phyloP scores from a whole-genome alignment of 352 stramenopile species.

The Phytophthora palmivora region DNA sequence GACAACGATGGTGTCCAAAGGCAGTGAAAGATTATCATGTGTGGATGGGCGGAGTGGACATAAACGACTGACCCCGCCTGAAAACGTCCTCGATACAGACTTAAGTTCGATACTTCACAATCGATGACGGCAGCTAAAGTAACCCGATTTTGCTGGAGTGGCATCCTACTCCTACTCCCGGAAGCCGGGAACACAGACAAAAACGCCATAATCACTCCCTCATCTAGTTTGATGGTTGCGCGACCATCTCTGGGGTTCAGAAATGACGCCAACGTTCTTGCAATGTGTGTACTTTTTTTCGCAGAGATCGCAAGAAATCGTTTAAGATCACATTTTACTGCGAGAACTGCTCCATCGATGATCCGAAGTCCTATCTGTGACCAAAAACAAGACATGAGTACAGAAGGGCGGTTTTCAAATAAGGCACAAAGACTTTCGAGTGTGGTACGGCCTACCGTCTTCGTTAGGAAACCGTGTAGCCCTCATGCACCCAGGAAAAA shows the following conservation, averaged over 20 bases:
- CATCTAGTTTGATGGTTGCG: slow-evolving; percentile 1
- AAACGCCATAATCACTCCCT: background rate
- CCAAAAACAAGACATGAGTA: background rate
- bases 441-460: background rate
- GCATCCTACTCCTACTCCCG: background rate
- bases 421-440: background rate
- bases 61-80: background rate
- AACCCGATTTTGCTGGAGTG: background rate
- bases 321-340: background rate
- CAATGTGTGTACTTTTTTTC: background rate
- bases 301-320: background rate
- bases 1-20: slow-evolving; percentile 6
- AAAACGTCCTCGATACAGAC: slow-evolving; percentile 27
- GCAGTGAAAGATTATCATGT: slow-evolving; percentile 31
- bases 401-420: background rate
- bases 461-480: background rate
- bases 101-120: background rate
- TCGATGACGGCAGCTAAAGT: slow-evolving; percentile 2
- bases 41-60: slow-evolving; percentile 6
- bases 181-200: background rate
- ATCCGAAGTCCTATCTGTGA: background rate
- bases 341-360: background rate
- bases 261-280: slow-evolving; percentile 2
- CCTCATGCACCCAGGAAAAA: background rate
- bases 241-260: slow-evolving; percentile 1